These are phyloP conservation scores for Arthrobotrys entomopaga DNA, from an alignment of 2,329 filamentous ascomycete species.

Conservation along the genomic window DNA sequence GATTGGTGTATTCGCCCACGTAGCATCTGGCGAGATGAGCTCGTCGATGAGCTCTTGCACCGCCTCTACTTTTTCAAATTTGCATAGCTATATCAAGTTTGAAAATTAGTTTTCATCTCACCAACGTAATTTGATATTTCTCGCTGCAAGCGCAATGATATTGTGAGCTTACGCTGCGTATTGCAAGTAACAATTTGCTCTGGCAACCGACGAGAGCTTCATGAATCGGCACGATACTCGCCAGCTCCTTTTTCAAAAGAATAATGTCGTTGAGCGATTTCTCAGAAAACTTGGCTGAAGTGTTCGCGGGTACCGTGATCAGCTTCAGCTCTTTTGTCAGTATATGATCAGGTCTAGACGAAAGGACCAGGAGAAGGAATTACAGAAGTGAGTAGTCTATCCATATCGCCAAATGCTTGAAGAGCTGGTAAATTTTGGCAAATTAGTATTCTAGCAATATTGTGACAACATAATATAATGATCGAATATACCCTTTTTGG, in stretches of 20 bases:
- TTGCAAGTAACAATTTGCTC: constrained; percentile 73
- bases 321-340: constrained; percentile 66
- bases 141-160: background rate
- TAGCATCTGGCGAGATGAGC: constrained; percentile 82
- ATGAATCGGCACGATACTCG: constrained; percentile 73
- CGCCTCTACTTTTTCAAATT: constrained; percentile 69
- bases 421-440: constrained; percentile 68
- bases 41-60: constrained; percentile 74
- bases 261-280: constrained; percentile 87
- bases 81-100: constrained; percentile 68
- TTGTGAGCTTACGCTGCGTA: constrained; percentile 69
- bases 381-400: constrained; percentile 80
- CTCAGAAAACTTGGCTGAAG: constrained; percentile 75
- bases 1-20: constrained; percentile 79
- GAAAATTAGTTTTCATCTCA: background rate
- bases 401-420: constrained; percentile 79
- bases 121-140: background rate
- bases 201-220: constrained; percentile 73
- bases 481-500: constrained; percentile 71
- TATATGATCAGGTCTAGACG: no score
- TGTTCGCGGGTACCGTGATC: constrained; percentile 76
- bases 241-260: constrained; percentile 83
- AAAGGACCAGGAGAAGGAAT: constrained; percentile 52
- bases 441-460: no score
- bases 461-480: background rate